Evolutionary conservation across 441 rosid species (phyloP), one percentile per base, ranked within the genome.

Genomic region (Brassica balearica): DNA sequence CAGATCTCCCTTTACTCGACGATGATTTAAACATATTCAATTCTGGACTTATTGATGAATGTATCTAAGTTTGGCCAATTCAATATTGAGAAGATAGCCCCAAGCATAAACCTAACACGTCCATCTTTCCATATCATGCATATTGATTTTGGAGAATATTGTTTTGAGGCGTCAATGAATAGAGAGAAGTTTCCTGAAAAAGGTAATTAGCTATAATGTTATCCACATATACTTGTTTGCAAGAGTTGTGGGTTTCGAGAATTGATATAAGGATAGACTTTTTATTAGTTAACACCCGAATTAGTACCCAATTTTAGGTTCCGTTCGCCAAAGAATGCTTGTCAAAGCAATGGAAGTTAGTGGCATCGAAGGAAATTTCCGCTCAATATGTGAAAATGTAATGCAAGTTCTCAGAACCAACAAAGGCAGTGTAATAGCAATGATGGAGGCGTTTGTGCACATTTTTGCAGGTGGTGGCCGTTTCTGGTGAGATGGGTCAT

Each of bases 401-500:
- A 94, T 93, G 99, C 98, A 96, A 88, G 99, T 96, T 81, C 97
- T 96, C 51, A 90, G 98, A 68, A 82, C 98, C 63, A 89, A 96
- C 77, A 92, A 81, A 84, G 97, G 92, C 69, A 89, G 98, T 77
- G 98, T 94, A 38, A 96, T 93, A 98, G 99, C 99, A 72, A 96
- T 96, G 99, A 96, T 94, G 99, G 99, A 96, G 96, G 99, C 99
- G 22, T 96, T 94, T 88, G 98, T 96, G 65, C 99, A 41, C 48
- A 41, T 10, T 46, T 46, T 46, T 46, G 53, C 53, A 46, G 53
- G 53, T 46, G 53, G 53, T 46, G n/a, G 5, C 15, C 53, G 8
- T 46, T 94, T 94, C 82, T 94, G 98, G 98, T 94, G 89, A 92
- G 66, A 15, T 10, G 62, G 65, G 62, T 74, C 65, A 29, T 58